Evolutionary conservation across 805 yeast species (phyloP).

Genomic region (Saccharomycopsis selenospora): DNA sequence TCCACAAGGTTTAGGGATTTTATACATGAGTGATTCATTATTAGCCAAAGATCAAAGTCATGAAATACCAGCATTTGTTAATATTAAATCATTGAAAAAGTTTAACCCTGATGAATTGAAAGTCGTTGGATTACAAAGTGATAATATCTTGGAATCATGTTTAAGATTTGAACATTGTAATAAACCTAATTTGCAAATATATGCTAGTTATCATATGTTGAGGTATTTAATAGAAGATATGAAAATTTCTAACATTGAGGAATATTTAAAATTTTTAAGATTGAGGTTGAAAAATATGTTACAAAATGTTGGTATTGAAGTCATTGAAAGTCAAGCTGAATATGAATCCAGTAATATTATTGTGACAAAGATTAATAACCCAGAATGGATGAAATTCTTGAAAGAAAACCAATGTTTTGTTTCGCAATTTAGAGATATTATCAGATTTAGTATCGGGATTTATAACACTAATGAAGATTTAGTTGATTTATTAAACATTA

Average conservation of each 20-base stretch:
- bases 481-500: conserved; percentile 6
- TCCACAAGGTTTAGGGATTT: conserved; percentile 19
- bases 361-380: conserved; percentile 14
- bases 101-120: conserved; percentile 12
- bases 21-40: conserved; percentile 14
- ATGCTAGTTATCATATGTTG: conserved; percentile 15
- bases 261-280: conserved; percentile 11
- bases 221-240: conserved; percentile 9
- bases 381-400: conserved; percentile 17
- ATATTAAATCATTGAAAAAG: conserved; percentile 12
- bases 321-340: neutral
- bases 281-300: conserved; percentile 6
- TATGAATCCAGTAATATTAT: conserved; percentile 12
- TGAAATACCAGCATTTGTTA: conserved; percentile 15
- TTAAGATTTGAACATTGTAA: conserved; percentile 16
- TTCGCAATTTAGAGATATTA: conserved; percentile 19
- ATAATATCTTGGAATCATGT: conserved; percentile 6
- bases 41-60: conserved; percentile 4
- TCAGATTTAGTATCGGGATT: conserved; percentile 17
- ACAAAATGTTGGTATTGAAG: conserved; percentile 3
- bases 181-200: conserved; percentile 19
- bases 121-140: neutral
- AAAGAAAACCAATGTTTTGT: conserved; percentile 11
- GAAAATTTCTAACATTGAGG: conserved; percentile 6
- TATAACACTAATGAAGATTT: conserved; percentile 17